Percentiles rank a stretch among this genome's conserved stretches.
phyloP scores from a whole-genome alignment of 1,139 yeast genomes.

The Taiozyma sp. region DNA sequence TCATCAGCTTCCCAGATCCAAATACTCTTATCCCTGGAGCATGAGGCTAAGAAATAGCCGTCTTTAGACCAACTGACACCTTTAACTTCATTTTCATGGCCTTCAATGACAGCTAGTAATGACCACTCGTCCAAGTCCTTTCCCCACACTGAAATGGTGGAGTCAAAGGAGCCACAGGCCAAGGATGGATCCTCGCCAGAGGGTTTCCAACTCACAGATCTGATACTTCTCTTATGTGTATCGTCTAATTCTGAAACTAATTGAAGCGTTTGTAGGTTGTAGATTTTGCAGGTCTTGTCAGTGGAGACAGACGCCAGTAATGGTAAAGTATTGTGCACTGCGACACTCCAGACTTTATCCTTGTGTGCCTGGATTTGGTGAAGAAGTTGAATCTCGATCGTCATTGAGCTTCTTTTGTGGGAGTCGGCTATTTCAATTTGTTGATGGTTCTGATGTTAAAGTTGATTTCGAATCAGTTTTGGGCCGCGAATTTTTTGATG shows the following conservation, averaged over 20 bases:
- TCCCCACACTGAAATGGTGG: slow-evolving; percentile 92
- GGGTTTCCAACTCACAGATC: slow-evolving; percentile 90
- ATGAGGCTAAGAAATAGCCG: slow-evolving; percentile 79
- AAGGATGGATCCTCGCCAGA: slow-evolving; percentile 61
- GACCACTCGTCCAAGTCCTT: slow-evolving; percentile 68
- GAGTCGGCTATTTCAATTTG: too few relatives aligned
- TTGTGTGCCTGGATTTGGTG: slow-evolving; percentile 50
- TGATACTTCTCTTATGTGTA: slow-evolving; percentile 77
- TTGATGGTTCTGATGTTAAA: not conserved
- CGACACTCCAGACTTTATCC: slow-evolving; percentile 80
- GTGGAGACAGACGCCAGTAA: slow-evolving; percentile 80
- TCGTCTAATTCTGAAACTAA: slow-evolving; percentile 66
- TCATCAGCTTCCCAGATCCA: slow-evolving; percentile 99
- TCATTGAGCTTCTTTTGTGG: slow-evolving; percentile 8
- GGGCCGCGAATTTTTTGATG: not conserved
- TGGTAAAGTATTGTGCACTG: slow-evolving; percentile 63
- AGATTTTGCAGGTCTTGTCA: slow-evolving; percentile 75
- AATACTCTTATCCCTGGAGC: slow-evolving; percentile 92
- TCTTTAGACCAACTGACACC: slow-evolving; percentile 83
- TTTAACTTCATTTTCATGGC: slow-evolving; percentile 96
- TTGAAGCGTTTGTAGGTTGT: slow-evolving; percentile 42
- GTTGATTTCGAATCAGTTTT: not conserved
- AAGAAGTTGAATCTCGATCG: slow-evolving; percentile 23
- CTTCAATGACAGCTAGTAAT: slow-evolving; percentile 89
- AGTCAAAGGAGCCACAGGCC: slow-evolving; percentile 92